Percentiles rank a stretch among this genome's conserved stretches.
Conservation (phyloP, 331 rosid species). For the Malus hybrid region DNA sequence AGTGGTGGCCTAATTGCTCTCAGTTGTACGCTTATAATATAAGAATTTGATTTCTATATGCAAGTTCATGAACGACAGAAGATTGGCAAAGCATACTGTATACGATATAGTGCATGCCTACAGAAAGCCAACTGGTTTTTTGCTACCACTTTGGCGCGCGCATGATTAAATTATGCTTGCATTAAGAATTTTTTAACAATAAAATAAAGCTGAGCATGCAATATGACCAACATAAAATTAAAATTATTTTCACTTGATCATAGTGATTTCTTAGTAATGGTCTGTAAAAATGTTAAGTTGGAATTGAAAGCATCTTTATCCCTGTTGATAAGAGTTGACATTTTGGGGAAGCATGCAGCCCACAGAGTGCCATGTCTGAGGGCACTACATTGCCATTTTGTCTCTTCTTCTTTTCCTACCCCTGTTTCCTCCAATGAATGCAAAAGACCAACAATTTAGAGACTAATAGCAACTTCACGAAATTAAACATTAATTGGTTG, state of each 20-base stretch:
- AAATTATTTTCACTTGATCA: too few relatives aligned
- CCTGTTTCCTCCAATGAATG: too few relatives aligned
- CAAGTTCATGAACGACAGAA: not conserved
- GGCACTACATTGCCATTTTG: not conserved
- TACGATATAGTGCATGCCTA: constrained; percentile 1
- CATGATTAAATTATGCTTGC: too few relatives aligned
- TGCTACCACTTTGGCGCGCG: not conserved
- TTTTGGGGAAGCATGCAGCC: not conserved
- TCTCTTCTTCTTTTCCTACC: not conserved
- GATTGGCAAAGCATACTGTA: not conserved
- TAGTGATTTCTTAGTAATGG: too few relatives aligned
- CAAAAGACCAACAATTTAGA: too few relatives aligned
- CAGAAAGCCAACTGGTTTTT: not conserved
- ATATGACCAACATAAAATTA: too few relatives aligned
- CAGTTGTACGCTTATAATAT: not conserved
- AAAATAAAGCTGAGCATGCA: too few relatives aligned
- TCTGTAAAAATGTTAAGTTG: not conserved
- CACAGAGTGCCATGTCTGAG: not conserved
- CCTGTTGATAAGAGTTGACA: not conserved
- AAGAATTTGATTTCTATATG: not conserved
- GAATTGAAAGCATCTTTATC: not conserved
- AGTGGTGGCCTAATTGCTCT: not conserved
- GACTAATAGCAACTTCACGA: too few relatives aligned
- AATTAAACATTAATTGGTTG: too few relatives aligned
- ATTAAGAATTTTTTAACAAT: too few relatives aligned